These are phyloP conservation scores for Agrostemma githago DNA, from an alignment of 148 eudicot species.

Conservation along the genomic window DNA sequence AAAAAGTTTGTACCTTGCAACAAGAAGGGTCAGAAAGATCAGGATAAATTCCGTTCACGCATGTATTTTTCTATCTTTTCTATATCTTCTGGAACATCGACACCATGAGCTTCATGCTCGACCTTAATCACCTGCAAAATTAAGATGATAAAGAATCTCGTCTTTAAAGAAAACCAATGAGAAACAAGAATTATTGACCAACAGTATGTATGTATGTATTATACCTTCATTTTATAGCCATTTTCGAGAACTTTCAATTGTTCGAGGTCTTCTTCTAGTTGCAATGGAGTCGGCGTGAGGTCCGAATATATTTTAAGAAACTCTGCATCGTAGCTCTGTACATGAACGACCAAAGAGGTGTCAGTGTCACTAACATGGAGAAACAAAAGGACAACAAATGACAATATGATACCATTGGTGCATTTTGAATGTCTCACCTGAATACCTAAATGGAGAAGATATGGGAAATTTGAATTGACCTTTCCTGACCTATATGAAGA, in stretches of 20 bases:
- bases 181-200: not conserved
- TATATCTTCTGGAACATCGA: conserved; percentile 75
- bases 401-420: not conserved
- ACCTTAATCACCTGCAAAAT: conserved; percentile 68
- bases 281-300: conserved; percentile 76
- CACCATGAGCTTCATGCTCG: conserved; percentile 80
- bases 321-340: conserved; percentile 74
- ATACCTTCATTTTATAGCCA: conserved; percentile 90
- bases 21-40: conserved; percentile 6
- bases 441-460: conserved; percentile 89
- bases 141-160: not conserved
- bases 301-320: conserved; percentile 70
- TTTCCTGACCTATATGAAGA: conserved; percentile 64
- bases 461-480: conserved; percentile 74
- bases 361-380: not conserved
- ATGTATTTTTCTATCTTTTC: conserved; percentile 64
- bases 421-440: conserved; percentile 45
- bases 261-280: conserved; percentile 95
- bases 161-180: not conserved
- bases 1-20: not conserved
- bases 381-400: not conserved
- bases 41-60: conserved; percentile 67
- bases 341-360: conserved; percentile 8
- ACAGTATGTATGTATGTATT: no score
- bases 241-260: conserved; percentile 94